A percentile compares a stretch with the other conserved stretches of the same genome.
phyloP scores from a whole-genome alignment of 805 yeast genomes.

The Candida michaelii region DNA sequence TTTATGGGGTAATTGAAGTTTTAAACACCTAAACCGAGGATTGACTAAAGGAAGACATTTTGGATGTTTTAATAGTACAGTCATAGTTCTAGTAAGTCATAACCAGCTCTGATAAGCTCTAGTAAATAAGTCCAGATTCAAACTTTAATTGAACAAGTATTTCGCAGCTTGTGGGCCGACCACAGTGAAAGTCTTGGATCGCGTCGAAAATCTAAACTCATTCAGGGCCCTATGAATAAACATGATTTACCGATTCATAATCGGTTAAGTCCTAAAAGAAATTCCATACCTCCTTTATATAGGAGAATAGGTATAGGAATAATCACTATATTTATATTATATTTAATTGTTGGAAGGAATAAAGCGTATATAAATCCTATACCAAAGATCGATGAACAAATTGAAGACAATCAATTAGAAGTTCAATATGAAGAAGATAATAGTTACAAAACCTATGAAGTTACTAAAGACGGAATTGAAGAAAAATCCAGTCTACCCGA shows the following conservation, averaged over 20 bases:
- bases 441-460: conserved; percentile 18
- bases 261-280: conserved; percentile 11
- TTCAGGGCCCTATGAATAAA: background rate
- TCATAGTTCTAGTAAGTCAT: too few species aligned
- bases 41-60: too few species aligned
- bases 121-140: too few species aligned
- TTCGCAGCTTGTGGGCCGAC: too few species aligned
- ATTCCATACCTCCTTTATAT: conserved; percentile 6
- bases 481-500: conserved; percentile 13
- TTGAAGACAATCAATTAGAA: conserved; percentile 15
- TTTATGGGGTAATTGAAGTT: conserved; percentile 10
- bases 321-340: background rate
- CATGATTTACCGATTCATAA: conserved; percentile 6
- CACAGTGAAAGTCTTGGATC: too few species aligned
- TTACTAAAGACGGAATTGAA: conserved; percentile 19
- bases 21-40: background rate
- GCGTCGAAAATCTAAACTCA: background rate
- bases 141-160: too few species aligned
- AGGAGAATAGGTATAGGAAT: conserved; percentile 6
- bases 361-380: background rate
- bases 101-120: too few species aligned
- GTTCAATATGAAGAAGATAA: conserved; percentile 14
- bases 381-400: conserved; percentile 15
- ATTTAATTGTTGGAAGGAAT: background rate
- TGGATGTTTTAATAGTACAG: too few species aligned